These are phyloP conservation scores for Dendrobium officinale DNA, from an alignment of 106 monocot genomes.

Conservation along the genomic window DNA sequence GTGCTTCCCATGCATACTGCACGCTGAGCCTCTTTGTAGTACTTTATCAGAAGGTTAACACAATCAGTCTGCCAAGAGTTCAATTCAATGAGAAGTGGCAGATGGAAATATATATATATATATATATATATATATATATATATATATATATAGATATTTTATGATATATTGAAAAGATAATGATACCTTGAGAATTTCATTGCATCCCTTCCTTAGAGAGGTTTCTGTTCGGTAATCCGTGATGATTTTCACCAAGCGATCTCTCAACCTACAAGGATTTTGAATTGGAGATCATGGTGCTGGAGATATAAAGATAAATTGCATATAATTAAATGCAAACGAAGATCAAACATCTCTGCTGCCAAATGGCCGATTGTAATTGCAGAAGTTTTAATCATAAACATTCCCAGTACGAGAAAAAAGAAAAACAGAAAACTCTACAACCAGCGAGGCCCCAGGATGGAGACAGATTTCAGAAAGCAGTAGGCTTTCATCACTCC, in stretches of 20 bases:
- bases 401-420: no score
- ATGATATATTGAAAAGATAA: background rate
- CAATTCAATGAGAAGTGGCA: background rate
- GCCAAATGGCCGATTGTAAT: no score
- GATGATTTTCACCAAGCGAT: constrained; percentile 92
- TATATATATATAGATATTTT: no score
- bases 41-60: constrained; percentile 84
- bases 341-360: no score
- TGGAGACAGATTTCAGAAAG: no score
- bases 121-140: no score
- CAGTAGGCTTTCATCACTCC: no score
- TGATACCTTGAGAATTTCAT: constrained; percentile 86
- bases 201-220: constrained; percentile 89
- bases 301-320: background rate
- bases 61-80: constrained; percentile 57
- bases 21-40: constrained; percentile 71
- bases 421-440: no score
- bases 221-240: constrained; percentile 97
- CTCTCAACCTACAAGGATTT: constrained; percentile 59
- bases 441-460: no score
- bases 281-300: background rate
- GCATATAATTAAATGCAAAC: no score
- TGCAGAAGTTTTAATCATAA: no score
- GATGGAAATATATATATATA: no score
- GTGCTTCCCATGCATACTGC: constrained; percentile 60